Evolutionary conservation across 2,329 filamentous ascomycete species (phyloP).

Genomic region (Alternaria arborescens): DNA sequence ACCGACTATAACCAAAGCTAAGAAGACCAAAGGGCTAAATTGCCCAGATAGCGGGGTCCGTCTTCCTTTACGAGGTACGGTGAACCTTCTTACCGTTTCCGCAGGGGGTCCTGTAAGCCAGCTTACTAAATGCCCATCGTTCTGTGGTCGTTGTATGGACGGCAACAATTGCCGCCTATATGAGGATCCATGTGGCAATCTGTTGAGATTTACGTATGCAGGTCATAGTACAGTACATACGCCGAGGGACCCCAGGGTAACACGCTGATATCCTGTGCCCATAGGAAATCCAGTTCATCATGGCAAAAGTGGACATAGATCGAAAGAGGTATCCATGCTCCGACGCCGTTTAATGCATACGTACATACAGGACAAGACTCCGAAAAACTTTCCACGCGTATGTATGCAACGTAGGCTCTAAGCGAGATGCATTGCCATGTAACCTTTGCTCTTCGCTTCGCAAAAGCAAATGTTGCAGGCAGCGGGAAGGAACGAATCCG

Average conservation of each 20-base stretch:
- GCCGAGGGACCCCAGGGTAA: neutral
- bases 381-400: slow-evolving; percentile 3
- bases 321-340: slow-evolving; percentile 5
- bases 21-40: neutral
- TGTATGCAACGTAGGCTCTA: neutral
- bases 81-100: neutral
- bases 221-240: slow-evolving; percentile 4
- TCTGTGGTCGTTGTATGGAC: neutral
- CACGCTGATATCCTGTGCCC: neutral
- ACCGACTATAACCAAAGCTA: neutral
- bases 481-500: neutral
- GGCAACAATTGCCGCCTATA: neutral
- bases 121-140: neutral
- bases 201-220: slow-evolving; percentile 5
- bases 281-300: neutral
- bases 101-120: slow-evolving; percentile 5
- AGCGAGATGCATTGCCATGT: neutral
- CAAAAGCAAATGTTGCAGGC: slow-evolving; percentile 5
- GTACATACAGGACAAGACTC: neutral
- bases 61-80: neutral
- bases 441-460: neutral
- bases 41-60: neutral
- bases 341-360: slow-evolving; percentile 5
- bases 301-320: slow-evolving; percentile 1
- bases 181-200: neutral